A percentile compares a stretch with the other conserved stretches of the same genome.
These are phyloP conservation scores for Asclepias syriaca DNA, from an alignment of 257 asterid genomes.

Conservation along the genomic window DNA sequence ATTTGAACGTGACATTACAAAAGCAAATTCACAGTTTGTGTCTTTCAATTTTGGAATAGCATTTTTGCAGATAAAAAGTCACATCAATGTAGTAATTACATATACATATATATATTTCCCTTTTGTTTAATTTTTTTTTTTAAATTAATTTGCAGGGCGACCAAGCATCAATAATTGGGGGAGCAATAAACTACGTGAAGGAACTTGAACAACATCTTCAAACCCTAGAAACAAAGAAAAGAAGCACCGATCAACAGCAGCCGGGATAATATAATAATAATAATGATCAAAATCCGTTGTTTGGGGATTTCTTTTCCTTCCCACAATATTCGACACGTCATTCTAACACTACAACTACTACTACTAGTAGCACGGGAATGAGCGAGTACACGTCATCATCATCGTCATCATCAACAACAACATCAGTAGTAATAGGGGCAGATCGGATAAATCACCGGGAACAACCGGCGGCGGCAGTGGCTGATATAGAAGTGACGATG, in stretches of 20 bases:
- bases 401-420: no score
- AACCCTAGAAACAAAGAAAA: constrained; percentile 37
- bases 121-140: neutral
- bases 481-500: constrained; percentile 43
- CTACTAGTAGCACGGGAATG: neutral
- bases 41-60: constrained; percentile 6
- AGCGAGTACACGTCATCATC: neutral
- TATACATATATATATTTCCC: neutral
- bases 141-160: constrained; percentile 47
- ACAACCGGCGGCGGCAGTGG: constrained; percentile 12
- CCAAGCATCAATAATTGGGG: constrained; percentile 91
- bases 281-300: constrained; percentile 5
- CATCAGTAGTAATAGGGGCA: neutral
- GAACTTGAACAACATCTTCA: constrained; percentile 79
- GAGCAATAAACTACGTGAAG: constrained; percentile 82
- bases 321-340: constrained; percentile 38
- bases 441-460: constrained; percentile 5
- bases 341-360: neutral
- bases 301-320: constrained; percentile 38
- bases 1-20: constrained; percentile 18
- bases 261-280: neutral
- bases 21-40: constrained; percentile 1
- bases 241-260: neutral
- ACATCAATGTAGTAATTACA: neutral
- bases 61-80: constrained; percentile 7